Evolutionary conservation across 257 asterid genomes (phyloP).

Genomic region (Striga asiatica): DNA sequence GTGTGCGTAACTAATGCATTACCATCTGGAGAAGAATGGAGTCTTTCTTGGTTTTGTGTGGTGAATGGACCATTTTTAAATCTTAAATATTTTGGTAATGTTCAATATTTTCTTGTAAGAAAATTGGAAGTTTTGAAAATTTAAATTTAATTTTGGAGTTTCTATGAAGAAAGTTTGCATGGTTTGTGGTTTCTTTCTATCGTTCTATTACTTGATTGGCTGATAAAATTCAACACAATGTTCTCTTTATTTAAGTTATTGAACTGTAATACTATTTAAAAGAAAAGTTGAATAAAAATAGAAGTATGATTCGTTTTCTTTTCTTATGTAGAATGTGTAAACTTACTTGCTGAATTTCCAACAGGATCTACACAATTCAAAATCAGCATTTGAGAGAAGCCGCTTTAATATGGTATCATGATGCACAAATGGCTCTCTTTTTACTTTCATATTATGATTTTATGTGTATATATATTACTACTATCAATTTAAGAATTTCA

Average conservation of each 20-base stretch:
- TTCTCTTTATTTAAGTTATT: conserved; percentile 11
- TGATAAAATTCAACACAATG: neutral
- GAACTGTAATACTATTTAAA: conserved; percentile 1
- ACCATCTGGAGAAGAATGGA: too few species aligned
- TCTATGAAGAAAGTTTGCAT: too few species aligned
- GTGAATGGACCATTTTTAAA: neutral
- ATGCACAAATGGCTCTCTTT: conserved; percentile 17
- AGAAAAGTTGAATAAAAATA: conserved; percentile 6
- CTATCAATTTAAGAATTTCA: conserved; percentile 50
- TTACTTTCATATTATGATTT: conserved; percentile 4
- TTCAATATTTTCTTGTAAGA: conserved; percentile 3
- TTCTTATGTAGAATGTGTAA: conserved; percentile 3
- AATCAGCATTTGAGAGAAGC: conserved; percentile 88
- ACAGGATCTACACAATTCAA: conserved; percentile 92
- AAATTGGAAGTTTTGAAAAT: too few species aligned
- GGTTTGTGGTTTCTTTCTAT: neutral
- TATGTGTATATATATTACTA: conserved; percentile 16
- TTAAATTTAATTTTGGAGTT: neutral
- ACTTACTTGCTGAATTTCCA: conserved; percentile 24
- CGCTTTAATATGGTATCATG: conserved; percentile 82
- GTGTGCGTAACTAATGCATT: conserved; percentile 4
- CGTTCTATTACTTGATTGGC: neutral
- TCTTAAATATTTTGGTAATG: neutral
- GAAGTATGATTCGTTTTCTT: neutral
- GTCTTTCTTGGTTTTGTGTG: too few species aligned